Conservation (phyloP, 352 stramenopile species). For the Pythium guiyangense region DNA sequence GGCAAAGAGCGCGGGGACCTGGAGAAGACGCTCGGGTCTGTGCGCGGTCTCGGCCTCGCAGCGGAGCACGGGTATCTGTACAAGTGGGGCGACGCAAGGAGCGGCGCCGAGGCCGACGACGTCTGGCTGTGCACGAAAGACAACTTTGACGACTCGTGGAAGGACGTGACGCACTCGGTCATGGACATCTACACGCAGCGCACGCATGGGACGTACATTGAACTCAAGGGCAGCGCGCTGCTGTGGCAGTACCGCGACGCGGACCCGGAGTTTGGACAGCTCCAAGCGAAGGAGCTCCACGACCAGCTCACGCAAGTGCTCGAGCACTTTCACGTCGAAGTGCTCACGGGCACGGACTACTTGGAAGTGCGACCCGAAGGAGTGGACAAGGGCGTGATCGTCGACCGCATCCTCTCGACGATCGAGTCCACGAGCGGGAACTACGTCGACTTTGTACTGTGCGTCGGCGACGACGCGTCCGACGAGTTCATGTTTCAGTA, state of each 20-base stretch:
- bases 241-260: slow-evolving; percentile 99
- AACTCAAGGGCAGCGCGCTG: slow-evolving; percentile 97
- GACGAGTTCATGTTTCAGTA: slow-evolving; percentile 98
- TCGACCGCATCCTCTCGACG: slow-evolving; percentile 94
- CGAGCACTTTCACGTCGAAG: slow-evolving; percentile 94
- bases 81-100: slow-evolving; percentile 82
- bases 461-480: slow-evolving; percentile 96
- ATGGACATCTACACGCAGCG: slow-evolving; percentile 99
- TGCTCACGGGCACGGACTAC: slow-evolving; percentile 86
- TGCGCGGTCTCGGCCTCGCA: slow-evolving; percentile 94
- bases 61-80: slow-evolving; percentile 99
- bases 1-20: slow-evolving; percentile 95
- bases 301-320: slow-evolving; percentile 96
- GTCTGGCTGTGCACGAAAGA: slow-evolving; percentile 85
- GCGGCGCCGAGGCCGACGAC: slow-evolving; percentile 33
- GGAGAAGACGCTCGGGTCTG: slow-evolving; percentile 90
- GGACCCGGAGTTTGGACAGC: slow-evolving; percentile 97
- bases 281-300: slow-evolving; percentile 98
- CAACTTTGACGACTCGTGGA: slow-evolving; percentile 95
- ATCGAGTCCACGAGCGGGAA: slow-evolving; percentile 69
- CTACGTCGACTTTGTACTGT: slow-evolving; percentile 96
- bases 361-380: slow-evolving; percentile 95
- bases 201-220: slow-evolving; percentile 99
- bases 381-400: slow-evolving; percentile 98
- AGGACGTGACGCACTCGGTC: slow-evolving; percentile 94